A percentile compares a stretch with the other conserved stretches of the same genome.
These are phyloP conservation scores for Trypanosomatidae sp. DNA, from an alignment of 208 protist genomes.

Conservation along the genomic window DNA sequence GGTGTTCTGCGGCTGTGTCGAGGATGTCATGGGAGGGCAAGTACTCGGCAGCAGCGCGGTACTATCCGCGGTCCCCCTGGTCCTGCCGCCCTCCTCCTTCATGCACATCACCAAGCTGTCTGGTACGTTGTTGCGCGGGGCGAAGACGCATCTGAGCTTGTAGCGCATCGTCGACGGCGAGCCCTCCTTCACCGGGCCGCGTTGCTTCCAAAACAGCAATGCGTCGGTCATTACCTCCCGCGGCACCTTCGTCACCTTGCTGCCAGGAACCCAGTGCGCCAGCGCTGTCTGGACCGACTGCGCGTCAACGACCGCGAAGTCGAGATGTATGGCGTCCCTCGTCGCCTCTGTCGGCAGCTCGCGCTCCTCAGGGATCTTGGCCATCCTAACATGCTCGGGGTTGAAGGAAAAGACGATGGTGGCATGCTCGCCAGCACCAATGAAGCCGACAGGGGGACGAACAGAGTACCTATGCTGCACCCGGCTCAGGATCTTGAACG, in stretches of 20 bases:
- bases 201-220: constrained; percentile 59
- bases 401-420: constrained; percentile 71
- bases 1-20: constrained; percentile 28
- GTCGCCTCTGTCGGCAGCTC: constrained; percentile 56
- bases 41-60: constrained; percentile 23
- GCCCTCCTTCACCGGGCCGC: constrained; percentile 37
- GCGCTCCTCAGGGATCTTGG: constrained; percentile 29
- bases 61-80: constrained; percentile 1
- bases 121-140: constrained; percentile 36
- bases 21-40: constrained; percentile 28
- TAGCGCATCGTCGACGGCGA: constrained; percentile 24
- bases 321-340: constrained; percentile 69
- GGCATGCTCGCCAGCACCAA: constrained; percentile 45
- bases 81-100: constrained; percentile 29
- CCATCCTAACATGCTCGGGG: constrained; percentile 41
- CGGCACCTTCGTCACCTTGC: constrained; percentile 15
- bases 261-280: constrained; percentile 14
- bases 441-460: constrained; percentile 61
- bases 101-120: constrained; percentile 49
- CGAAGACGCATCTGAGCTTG: constrained; percentile 56
- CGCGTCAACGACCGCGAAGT: constrained; percentile 66
- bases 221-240: constrained; percentile 35
- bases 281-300: constrained; percentile 1
- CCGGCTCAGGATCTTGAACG: constrained; percentile 75
- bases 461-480: constrained; percentile 75